phyloP scores from a whole-genome alignment of 495 filamentous ascomycete species.

The Podospora bellae-mahoneyi region DNA sequence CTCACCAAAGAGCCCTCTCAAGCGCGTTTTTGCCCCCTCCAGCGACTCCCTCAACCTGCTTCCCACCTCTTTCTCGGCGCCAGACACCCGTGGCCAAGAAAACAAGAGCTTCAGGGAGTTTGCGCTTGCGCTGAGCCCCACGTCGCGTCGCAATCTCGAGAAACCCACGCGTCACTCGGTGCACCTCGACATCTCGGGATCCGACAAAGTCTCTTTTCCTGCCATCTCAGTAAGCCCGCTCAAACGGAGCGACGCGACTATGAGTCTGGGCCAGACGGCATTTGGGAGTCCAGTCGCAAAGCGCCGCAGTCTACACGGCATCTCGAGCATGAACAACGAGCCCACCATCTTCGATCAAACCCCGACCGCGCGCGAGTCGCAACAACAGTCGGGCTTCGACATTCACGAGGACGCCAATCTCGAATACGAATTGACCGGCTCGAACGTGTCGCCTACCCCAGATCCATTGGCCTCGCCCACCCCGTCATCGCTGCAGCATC shows the following conservation, averaged over 20 bases:
- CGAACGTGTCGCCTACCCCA: constrained; percentile 27
- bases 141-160: constrained; percentile 43
- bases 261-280: constrained; percentile 74
- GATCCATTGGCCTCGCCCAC: constrained; percentile 32
- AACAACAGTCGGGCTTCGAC: constrained; percentile 35
- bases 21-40: constrained; percentile 67
- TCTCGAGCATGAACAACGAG: constrained; percentile 50
- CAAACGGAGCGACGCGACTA: constrained; percentile 86
- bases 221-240: constrained; percentile 74
- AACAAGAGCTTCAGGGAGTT: constrained; percentile 44
- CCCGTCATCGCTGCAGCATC: constrained; percentile 39
- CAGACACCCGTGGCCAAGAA: constrained; percentile 50
- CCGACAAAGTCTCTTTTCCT: constrained; percentile 45
- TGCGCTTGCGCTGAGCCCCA: constrained; percentile 38
- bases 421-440: constrained; percentile 44
- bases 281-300: constrained; percentile 84
- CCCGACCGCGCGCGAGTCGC: constrained; percentile 27
- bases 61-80: constrained; percentile 39
- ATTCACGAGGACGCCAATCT: constrained; percentile 45
- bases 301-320: constrained; percentile 74
- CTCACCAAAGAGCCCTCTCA: constrained; percentile 71
- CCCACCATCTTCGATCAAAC: constrained; percentile 68
- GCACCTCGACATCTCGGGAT: constrained; percentile 47
- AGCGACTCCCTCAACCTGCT: constrained; percentile 67
- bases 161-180: constrained; percentile 44